Percentiles rank a stretch among this genome's conserved stretches.
Conservation (phyloP, 1,139 yeast species). For the Sporopachydermia cereana region DNA sequence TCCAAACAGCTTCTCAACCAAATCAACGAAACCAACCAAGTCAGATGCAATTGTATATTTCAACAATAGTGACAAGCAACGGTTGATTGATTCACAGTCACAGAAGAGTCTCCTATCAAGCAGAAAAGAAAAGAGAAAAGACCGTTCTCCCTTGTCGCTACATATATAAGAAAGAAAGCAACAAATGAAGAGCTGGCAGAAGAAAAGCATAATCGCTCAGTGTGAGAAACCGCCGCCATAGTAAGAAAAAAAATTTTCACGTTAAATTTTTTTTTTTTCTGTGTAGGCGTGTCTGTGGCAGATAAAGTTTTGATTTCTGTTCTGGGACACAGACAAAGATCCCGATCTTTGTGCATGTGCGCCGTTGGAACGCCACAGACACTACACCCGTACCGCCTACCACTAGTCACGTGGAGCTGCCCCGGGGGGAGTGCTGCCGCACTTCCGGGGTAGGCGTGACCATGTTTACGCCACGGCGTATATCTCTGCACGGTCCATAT, state of each 20-base stretch:
- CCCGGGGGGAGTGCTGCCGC: no score
- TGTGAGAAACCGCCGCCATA: neutral
- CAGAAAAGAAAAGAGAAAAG: neutral
- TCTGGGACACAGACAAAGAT: no score
- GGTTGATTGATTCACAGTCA: neutral
- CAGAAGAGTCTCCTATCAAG: neutral
- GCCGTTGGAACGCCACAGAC: no score
- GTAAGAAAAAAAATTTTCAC: neutral
- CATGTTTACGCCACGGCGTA: neutral
- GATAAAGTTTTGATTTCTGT: no score
- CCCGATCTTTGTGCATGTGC: no score
- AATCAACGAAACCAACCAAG: no score
- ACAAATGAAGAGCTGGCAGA: neutral
- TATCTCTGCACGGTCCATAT: neutral
- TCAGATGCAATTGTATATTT: no score
- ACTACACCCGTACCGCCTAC: no score
- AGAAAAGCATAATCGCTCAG: neutral
- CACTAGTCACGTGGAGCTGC: no score
- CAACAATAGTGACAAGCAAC: no score
- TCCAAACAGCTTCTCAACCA: neutral
- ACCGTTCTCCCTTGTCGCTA: neutral
- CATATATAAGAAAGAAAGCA: neutral
- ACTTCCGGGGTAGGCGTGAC: no score
- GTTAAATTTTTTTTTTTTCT: neutral
- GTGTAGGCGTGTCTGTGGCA: no score